phyloP scores from a whole-genome alignment of 2,329 filamentous ascomycete genomes.

The Cladophialophora immunda region DNA sequence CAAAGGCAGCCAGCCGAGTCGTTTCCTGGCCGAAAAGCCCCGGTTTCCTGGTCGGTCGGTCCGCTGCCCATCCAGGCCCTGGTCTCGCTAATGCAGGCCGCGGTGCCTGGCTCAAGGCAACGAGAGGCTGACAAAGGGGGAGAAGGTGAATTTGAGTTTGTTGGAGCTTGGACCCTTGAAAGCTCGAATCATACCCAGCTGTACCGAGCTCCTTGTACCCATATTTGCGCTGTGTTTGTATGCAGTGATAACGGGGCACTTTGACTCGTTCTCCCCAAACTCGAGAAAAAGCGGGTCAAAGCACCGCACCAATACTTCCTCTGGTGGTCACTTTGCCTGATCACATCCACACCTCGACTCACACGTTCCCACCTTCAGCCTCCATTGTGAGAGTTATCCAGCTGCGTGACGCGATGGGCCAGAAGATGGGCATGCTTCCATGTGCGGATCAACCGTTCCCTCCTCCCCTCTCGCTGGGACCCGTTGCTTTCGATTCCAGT shows the following conservation, averaged over 20 bases:
- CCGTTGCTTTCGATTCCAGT: neutral
- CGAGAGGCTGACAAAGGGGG: neutral
- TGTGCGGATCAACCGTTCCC: neutral
- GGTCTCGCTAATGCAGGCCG: conserved; percentile 1
- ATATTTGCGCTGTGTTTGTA: neutral
- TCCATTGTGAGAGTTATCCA: neutral
- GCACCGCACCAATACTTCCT: neutral
- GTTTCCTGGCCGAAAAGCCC: neutral
- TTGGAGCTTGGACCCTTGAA: neutral
- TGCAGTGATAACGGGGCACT: neutral
- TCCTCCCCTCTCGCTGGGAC: neutral
- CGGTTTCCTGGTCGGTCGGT: neutral
- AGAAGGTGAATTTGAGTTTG: neutral
- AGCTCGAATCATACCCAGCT: neutral
- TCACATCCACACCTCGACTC: neutral
- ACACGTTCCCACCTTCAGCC: neutral
- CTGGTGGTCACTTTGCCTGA: neutral
- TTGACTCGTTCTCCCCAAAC: neutral
- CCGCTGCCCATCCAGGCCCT: conserved; percentile 8
- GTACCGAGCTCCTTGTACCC: neutral
- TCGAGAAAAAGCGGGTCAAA: neutral
- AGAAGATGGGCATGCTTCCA: neutral
- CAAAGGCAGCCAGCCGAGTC: neutral
- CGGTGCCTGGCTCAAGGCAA: conserved; percentile 3
- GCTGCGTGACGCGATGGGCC: neutral